These are phyloP conservation scores for Daedalea quercina DNA, from an alignment of 768 basidiomycete species.

Conservation along the genomic window DNA sequence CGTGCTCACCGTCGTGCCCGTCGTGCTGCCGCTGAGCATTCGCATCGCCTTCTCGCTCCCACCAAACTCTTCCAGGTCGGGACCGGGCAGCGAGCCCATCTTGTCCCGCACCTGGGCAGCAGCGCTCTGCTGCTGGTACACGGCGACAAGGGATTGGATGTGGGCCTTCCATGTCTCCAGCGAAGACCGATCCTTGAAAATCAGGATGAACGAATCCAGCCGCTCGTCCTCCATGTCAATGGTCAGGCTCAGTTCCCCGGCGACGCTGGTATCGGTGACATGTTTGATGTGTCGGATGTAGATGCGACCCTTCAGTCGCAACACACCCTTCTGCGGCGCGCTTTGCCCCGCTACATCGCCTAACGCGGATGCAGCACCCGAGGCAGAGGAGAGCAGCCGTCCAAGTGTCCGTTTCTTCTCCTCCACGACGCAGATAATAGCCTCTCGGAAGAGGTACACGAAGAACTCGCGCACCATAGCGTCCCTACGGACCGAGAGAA, in stretches of 20 bases:
- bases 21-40: slow-evolving; percentile 75
- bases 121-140: slow-evolving; percentile 55
- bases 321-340: slow-evolving; percentile 35
- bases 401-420: slow-evolving; percentile 85
- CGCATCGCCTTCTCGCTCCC: slow-evolving; percentile 70
- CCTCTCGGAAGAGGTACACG: slow-evolving; percentile 96
- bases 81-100: slow-evolving; percentile 18
- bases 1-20: slow-evolving; percentile 50
- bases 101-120: slow-evolving; percentile 23
- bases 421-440: slow-evolving; percentile 95
- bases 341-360: slow-evolving; percentile 42
- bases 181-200: slow-evolving; percentile 86
- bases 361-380: slow-evolving; percentile 33
- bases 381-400: slow-evolving; percentile 59
- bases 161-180: slow-evolving; percentile 86
- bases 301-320: slow-evolving; percentile 91
- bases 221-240: slow-evolving; percentile 97
- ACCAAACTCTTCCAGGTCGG: slow-evolving; percentile 62
- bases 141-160: slow-evolving; percentile 70
- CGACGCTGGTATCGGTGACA: slow-evolving; percentile 72
- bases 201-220: slow-evolving; percentile 90
- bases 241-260: slow-evolving; percentile 86
- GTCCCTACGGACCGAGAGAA: slow-evolving; percentile 84
- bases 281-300: slow-evolving; percentile 93
- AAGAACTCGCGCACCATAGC: slow-evolving; percentile 88